Evolutionary conservation across 306 rosid species (phyloP).

Genomic region (Vigna unguiculata): DNA sequence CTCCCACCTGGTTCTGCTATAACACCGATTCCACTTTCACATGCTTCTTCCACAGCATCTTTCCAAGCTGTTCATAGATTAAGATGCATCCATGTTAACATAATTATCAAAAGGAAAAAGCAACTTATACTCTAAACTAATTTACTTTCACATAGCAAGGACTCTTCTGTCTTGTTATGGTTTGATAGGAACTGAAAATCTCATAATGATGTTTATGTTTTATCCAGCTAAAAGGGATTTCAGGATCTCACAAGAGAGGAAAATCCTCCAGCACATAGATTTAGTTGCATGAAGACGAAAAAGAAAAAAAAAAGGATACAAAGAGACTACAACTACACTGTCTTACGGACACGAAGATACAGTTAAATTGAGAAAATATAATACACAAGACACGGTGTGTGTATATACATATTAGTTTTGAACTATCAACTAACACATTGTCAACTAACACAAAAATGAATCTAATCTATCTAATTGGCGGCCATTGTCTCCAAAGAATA

Average conservation of each 20-base stretch:
- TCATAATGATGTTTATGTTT: not conserved
- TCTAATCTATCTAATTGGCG: no score
- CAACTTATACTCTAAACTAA: no score
- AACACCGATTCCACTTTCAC: slow-evolving; percentile 69
- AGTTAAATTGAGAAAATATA: no score
- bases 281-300: not conserved
- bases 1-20: slow-evolving; percentile 96
- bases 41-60: slow-evolving; percentile 96
- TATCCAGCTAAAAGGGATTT: not conserved
- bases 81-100: slow-evolving; percentile 16
- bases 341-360: no score
- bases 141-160: no score
- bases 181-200: not conserved
- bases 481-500: not conserved
- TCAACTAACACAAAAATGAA: no score
- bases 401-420: no score
- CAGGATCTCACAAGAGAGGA: not conserved
- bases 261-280: not conserved
- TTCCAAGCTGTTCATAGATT: slow-evolving; percentile 81
- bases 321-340: no score
- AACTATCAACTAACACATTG: no score
- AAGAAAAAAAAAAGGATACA: not conserved
- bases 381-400: no score
- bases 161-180: not conserved
- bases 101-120: not conserved